These are phyloP conservation scores for Candida glucosophila DNA, from an alignment of 1,139 yeast genomes.

Conservation along the genomic window DNA sequence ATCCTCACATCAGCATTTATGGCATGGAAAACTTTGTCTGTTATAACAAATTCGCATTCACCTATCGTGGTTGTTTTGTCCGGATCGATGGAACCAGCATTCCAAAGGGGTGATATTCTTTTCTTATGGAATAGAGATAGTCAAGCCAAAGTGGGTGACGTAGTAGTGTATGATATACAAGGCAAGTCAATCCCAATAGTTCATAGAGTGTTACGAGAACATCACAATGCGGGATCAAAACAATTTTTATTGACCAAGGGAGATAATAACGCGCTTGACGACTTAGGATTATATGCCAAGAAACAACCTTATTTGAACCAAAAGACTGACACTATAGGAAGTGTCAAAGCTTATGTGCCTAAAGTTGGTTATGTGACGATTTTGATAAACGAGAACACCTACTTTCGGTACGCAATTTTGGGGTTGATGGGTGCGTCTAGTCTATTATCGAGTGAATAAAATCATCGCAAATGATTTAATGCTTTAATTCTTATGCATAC, in stretches of 20 bases:
- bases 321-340: slow-evolving; percentile 72
- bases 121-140: slow-evolving; percentile 82
- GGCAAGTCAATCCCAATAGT: slow-evolving; percentile 88
- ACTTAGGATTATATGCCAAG: slow-evolving; percentile 73
- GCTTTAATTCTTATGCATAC: too few species aligned
- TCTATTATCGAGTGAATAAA: slow-evolving; percentile 38
- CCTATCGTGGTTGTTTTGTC: slow-evolving; percentile 96
- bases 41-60: slow-evolving; percentile 75
- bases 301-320: slow-evolving; percentile 72
- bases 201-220: slow-evolving; percentile 87
- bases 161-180: slow-evolving; percentile 86
- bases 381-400: slow-evolving; percentile 79
- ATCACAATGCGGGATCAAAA: slow-evolving; percentile 38
- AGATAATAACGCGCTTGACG: slow-evolving; percentile 91
- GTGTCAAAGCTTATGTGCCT: slow-evolving; percentile 90
- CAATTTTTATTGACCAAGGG: slow-evolving; percentile 89
- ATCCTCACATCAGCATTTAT: slow-evolving; percentile 85
- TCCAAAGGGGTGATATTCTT: slow-evolving; percentile 93
- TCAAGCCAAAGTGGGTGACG: slow-evolving; percentile 75
- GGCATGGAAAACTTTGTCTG: slow-evolving; percentile 80
- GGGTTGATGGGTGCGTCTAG: slow-evolving; percentile 60
- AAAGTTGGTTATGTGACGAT: slow-evolving; percentile 86
- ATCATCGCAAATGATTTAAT: too few species aligned
- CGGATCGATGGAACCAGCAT: slow-evolving; percentile 99
- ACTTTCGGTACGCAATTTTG: slow-evolving; percentile 62